phyloP scores from a whole-genome alignment of 2,329 filamentous ascomycete species.

The Aspergillus alliaceus region DNA sequence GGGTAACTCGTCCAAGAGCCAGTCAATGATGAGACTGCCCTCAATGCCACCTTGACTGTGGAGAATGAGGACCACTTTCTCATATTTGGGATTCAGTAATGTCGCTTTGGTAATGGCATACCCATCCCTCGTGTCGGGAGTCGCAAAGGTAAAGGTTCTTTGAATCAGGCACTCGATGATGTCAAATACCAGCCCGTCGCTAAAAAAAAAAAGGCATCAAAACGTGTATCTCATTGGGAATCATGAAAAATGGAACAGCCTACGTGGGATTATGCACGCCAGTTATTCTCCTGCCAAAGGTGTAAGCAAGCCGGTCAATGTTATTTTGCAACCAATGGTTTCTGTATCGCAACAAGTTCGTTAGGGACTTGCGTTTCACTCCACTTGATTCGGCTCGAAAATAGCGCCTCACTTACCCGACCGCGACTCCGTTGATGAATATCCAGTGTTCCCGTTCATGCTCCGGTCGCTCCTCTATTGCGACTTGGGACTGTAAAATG shows the following conservation, averaged over 20 bases:
- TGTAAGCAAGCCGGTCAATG: constrained; percentile 68
- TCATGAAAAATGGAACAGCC: background rate
- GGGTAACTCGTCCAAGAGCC: constrained; percentile 71
- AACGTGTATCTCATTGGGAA: background rate
- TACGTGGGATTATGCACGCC: constrained; percentile 76
- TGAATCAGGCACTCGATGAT: constrained; percentile 76
- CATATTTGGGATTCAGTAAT: constrained; percentile 61
- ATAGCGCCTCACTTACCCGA: constrained; percentile 34
- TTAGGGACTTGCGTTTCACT: background rate
- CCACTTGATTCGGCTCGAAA: constrained; percentile 35
- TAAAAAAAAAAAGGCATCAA: constrained; percentile 8
- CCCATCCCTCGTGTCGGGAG: constrained; percentile 58
- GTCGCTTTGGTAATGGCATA: constrained; percentile 65
- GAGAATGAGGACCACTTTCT: constrained; percentile 71
- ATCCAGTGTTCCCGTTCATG: constrained; percentile 69
- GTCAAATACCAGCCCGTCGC: constrained; percentile 69
- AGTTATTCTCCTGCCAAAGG: constrained; percentile 68
- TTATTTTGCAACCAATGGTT: constrained; percentile 69
- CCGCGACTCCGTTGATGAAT: constrained; percentile 72
- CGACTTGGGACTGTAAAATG: constrained; percentile 40
- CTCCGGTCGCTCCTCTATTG: constrained; percentile 30
- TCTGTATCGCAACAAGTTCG: constrained; percentile 20
- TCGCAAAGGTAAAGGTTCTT: constrained; percentile 71
- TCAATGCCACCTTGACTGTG: constrained; percentile 79
- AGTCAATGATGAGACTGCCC: constrained; percentile 71